phyloP scores from a whole-genome alignment of 176 grass and related monocot genomes.

The Aegilops sharonensis region DNA sequence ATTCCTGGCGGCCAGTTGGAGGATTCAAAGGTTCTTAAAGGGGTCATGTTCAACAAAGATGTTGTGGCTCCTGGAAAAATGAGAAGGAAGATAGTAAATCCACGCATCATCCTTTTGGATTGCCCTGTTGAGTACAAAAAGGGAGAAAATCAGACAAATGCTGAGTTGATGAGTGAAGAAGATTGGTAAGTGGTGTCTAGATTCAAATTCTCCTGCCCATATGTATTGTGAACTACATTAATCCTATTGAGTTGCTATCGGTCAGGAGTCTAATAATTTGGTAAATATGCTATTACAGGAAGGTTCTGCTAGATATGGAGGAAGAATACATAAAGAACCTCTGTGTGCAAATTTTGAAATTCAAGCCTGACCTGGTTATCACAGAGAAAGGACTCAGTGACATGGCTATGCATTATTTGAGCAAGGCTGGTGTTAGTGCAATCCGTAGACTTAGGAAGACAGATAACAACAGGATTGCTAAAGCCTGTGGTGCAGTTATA shows the following conservation, averaged over 20 bases:
- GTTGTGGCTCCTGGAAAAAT: constrained; percentile 98
- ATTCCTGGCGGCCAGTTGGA: constrained; percentile 93
- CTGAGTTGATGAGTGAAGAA: constrained; percentile 95
- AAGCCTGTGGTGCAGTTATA: constrained; percentile 90
- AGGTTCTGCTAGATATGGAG: constrained; percentile 94
- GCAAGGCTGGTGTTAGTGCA: constrained; percentile 94
- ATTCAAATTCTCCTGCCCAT: background rate
- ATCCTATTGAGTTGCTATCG: background rate
- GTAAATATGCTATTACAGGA: constrained; percentile 49
- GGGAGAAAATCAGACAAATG: constrained; percentile 99
- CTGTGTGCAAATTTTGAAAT: constrained; percentile 86
- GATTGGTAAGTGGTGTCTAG: constrained; percentile 64
- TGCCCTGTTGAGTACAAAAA: constrained; percentile 98
- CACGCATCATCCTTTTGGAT: constrained; percentile 91
- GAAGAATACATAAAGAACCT: constrained; percentile 96
- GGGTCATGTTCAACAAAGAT: constrained; percentile 99
- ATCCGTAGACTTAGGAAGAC: constrained; percentile 90
- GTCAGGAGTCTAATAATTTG: background rate
- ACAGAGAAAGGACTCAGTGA: constrained; percentile 97
- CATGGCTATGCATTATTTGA: constrained; percentile 88
- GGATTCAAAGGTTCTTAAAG: constrained; percentile 90
- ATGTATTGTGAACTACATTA: background rate
- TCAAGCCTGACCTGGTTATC: constrained; percentile 91
- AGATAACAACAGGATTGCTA: constrained; percentile 96
- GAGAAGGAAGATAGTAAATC: constrained; percentile 94